These are phyloP conservation scores for Myxozyma melibiosi DNA, from an alignment of 805 yeast species.

Conservation along the genomic window DNA sequence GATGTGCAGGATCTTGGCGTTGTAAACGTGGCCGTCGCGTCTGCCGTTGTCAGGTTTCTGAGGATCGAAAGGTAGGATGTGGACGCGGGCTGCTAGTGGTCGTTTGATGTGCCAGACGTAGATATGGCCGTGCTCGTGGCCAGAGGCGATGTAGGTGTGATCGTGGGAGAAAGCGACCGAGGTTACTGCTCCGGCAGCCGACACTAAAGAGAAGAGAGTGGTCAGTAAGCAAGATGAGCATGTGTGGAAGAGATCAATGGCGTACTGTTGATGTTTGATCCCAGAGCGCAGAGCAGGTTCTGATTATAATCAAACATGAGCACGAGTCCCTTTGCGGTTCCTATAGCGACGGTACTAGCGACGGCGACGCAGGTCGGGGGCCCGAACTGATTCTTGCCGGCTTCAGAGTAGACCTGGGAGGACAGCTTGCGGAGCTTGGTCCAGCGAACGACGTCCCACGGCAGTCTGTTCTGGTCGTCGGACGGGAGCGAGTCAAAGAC, in stretches of 20 bases:
- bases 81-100: slow-evolving; percentile 39
- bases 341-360: slow-evolving; percentile 58
- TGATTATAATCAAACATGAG: slow-evolving; percentile 73
- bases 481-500: slow-evolving; percentile 24
- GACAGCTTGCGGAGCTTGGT: slow-evolving; percentile 48
- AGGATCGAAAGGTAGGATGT: slow-evolving; percentile 39
- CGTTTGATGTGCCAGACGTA: slow-evolving; percentile 64
- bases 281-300: slow-evolving; percentile 51
- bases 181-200: slow-evolving; percentile 54
- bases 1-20: slow-evolving; percentile 49
- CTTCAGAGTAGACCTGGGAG: slow-evolving; percentile 42
- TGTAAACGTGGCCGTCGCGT: slow-evolving; percentile 46
- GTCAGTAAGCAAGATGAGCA: too few relatives aligned
- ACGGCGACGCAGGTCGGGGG: slow-evolving; percentile 52
- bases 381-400: slow-evolving; percentile 50
- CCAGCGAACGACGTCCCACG: slow-evolving; percentile 44
- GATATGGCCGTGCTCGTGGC: slow-evolving; percentile 65
- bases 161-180: slow-evolving; percentile 65
- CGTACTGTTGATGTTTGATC: slow-evolving; percentile 35
- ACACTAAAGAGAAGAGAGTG: slow-evolving; percentile 34
- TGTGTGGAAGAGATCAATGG: too few relatives aligned
- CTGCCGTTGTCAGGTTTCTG: slow-evolving; percentile 22
- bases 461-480: slow-evolving; percentile 23
- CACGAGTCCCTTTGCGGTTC: slow-evolving; percentile 68
- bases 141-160: slow-evolving; percentile 68